These are phyloP conservation scores for Aspergillus sp. DNA, from an alignment of 2,329 filamentous ascomycete species.

Conservation along the genomic window DNA sequence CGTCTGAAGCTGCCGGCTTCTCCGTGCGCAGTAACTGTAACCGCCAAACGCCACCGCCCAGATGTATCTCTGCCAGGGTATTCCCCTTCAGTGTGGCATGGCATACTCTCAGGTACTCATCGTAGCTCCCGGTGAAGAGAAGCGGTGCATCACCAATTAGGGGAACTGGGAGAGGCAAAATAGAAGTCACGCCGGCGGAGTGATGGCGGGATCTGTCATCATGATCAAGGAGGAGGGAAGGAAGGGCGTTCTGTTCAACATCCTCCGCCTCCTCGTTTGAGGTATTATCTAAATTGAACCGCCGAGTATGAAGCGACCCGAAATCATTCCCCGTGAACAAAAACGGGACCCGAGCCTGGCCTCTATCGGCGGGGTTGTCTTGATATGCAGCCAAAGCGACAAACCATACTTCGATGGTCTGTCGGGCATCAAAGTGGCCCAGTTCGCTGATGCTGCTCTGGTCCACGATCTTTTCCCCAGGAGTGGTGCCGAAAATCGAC, in stretches of 20 bases:
- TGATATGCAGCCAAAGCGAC: slow-evolving; percentile 19
- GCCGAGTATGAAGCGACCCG: slow-evolving; percentile 23
- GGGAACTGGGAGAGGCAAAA: slow-evolving; percentile 55
- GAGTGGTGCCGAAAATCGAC: slow-evolving; percentile 43
- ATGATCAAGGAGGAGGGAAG: slow-evolving; percentile 13
- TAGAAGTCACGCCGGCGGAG: slow-evolving; percentile 76
- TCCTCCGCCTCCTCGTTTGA: slow-evolving; percentile 2
- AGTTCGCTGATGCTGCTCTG: slow-evolving; percentile 12
- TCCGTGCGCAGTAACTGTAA: slow-evolving; percentile 47
- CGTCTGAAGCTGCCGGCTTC: background rate
- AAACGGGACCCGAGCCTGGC: slow-evolving; percentile 10
- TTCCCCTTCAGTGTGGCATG: slow-evolving; percentile 30
- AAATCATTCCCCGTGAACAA: slow-evolving; percentile 35
- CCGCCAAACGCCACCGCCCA: slow-evolving; percentile 81
- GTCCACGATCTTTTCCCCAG: slow-evolving; percentile 5
- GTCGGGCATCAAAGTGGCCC: slow-evolving; percentile 18
- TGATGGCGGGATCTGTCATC: slow-evolving; percentile 52
- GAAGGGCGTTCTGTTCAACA: slow-evolving; percentile 8
- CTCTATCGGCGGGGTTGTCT: background rate
- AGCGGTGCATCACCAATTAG: slow-evolving; percentile 42
- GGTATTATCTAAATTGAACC: slow-evolving; percentile 16
- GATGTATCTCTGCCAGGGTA: slow-evolving; percentile 53
- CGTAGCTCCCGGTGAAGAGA: slow-evolving; percentile 81
- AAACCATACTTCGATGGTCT: slow-evolving; percentile 34
- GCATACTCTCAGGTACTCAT: slow-evolving; percentile 66